A percentile compares a stretch with the other conserved stretches of the same genome.
These are phyloP conservation scores for Solanum bulbocastanum DNA, from an alignment of 257 asterid genomes.

Conservation along the genomic window DNA sequence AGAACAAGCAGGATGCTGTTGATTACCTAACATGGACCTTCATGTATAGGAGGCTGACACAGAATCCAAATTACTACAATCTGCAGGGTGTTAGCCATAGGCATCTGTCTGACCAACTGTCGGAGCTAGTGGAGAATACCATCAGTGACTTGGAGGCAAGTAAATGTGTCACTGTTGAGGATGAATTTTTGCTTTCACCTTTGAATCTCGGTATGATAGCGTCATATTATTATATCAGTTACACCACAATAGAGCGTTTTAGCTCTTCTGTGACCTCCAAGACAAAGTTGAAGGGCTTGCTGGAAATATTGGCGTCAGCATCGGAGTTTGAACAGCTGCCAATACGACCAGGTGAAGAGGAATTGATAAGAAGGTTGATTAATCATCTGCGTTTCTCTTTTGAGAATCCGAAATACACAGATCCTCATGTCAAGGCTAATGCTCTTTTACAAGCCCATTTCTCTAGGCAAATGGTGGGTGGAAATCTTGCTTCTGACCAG, in stretches of 20 bases:
- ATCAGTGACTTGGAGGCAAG: conserved; percentile 28
- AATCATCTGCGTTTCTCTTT: conserved; percentile 32
- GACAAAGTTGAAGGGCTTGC: conserved; percentile 31
- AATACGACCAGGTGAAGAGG: conserved; percentile 35
- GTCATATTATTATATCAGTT: conserved; percentile 30
- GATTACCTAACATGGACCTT: conserved; percentile 37
- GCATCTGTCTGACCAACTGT: conserved; percentile 31
- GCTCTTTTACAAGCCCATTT: conserved; percentile 33
- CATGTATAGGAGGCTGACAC: conserved; percentile 35
- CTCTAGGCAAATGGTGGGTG: conserved; percentile 23
- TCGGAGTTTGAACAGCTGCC: conserved; percentile 30
- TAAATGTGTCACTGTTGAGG: conserved; percentile 24
- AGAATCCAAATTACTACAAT: conserved; percentile 36
- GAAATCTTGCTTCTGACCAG: conserved; percentile 25
- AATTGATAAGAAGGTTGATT: conserved; percentile 26
- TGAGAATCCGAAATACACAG: conserved; percentile 18
- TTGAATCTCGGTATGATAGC: conserved; percentile 38
- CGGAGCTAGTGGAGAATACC: conserved; percentile 32
- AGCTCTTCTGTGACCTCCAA: conserved; percentile 28
- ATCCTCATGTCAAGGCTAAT: conserved; percentile 34
- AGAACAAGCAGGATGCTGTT: conserved; percentile 39
- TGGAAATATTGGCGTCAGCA: conserved; percentile 31
- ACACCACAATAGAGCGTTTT: conserved; percentile 37
- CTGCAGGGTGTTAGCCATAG: conserved; percentile 34
- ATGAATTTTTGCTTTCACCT: conserved; percentile 23